These are phyloP conservation scores for Erythrophleum ivorense DNA, from an alignment of 331 rosid genomes.

Conservation along the genomic window DNA sequence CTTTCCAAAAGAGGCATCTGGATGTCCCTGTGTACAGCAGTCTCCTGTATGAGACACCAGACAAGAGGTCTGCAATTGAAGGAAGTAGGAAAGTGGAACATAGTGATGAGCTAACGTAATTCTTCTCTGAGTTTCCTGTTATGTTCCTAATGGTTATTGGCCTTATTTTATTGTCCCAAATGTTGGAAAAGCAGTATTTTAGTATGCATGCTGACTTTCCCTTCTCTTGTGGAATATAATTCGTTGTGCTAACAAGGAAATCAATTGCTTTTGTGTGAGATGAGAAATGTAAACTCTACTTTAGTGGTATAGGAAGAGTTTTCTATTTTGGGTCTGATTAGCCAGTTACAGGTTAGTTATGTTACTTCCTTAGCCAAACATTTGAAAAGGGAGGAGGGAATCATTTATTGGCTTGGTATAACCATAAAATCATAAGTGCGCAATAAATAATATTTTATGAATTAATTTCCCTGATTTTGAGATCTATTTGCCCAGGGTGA, in stretches of 20 bases:
- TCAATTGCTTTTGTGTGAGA: not conserved
- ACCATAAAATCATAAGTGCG: not conserved
- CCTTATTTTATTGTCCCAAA: constrained; percentile 18
- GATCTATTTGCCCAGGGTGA: not conserved
- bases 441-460: not conserved
- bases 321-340: not conserved
- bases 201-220: constrained; percentile 10
- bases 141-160: not conserved
- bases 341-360: not conserved
- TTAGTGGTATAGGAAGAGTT: not conserved
- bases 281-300: constrained; percentile 15
- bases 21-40: constrained; percentile 71
- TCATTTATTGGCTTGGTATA: not conserved
- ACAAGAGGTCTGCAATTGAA: constrained; percentile 78
- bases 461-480: not conserved
- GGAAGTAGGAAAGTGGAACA: constrained; percentile 94
- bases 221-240: not conserved
- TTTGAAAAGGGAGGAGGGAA: not conserved
- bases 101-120: constrained; percentile 77
- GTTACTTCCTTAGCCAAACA: not conserved
- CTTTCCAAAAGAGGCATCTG: constrained; percentile 66
- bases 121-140: constrained; percentile 22
- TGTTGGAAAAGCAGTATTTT: constrained; percentile 7
- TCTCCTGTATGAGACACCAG: constrained; percentile 76
- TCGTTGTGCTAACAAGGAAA: not conserved